Conservation (phyloP, 305 asterid genomes). For the Fraxinus angustifolia region DNA sequence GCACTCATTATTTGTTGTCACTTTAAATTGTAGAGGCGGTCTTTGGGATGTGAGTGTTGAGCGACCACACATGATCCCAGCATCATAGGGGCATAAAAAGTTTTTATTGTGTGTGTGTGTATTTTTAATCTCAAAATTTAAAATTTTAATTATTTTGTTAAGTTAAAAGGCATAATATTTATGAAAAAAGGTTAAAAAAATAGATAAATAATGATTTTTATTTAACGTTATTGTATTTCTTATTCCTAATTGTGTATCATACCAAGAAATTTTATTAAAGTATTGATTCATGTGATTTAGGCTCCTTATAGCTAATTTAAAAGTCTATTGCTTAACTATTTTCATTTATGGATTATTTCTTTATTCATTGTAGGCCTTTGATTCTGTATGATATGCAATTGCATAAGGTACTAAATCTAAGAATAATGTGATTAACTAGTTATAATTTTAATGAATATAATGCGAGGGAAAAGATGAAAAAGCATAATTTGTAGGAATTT, state of each 20-base stretch:
- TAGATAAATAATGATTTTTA: too few relatives aligned
- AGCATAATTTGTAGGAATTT: too few relatives aligned
- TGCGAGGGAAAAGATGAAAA: too few relatives aligned
- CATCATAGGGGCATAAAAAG: background rate
- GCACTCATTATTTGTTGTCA: too few relatives aligned
- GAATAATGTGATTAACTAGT: background rate
- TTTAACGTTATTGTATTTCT: too few relatives aligned
- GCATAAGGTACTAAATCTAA: background rate
- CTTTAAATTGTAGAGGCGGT: background rate
- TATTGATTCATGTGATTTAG: background rate
- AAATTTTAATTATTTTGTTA: too few relatives aligned
- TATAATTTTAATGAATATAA: too few relatives aligned
- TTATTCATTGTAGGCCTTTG: background rate
- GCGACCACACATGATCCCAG: background rate
- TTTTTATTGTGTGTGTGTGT: too few relatives aligned
- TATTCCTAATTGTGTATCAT: background rate
- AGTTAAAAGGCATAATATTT: background rate
- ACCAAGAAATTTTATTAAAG: background rate
- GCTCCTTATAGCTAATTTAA: background rate
- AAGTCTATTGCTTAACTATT: background rate
- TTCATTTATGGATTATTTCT: background rate
- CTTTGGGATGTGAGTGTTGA: background rate
- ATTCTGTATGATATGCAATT: background rate
- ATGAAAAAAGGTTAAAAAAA: background rate
- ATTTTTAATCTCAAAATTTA: too few relatives aligned